Evolutionary conservation across 2,329 filamentous ascomycete genomes (phyloP).

Genomic region (Verticillium klebahnii): DNA sequence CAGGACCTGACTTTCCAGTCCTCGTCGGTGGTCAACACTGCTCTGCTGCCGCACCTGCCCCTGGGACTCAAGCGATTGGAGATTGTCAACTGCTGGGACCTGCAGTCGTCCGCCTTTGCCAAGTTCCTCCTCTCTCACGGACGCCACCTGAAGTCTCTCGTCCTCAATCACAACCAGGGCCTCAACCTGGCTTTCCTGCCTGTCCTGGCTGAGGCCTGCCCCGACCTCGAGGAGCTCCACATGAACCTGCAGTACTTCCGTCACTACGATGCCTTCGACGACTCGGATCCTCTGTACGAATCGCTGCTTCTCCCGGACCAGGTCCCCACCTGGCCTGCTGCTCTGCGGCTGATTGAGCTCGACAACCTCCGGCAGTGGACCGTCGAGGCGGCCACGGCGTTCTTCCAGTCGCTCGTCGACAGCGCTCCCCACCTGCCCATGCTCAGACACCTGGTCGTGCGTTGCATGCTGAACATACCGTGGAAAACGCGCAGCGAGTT

Average conservation of each 20-base stretch:
- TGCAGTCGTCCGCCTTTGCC: constrained; percentile 62
- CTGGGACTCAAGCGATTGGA: constrained; percentile 61
- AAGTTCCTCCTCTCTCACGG: constrained; percentile 66
- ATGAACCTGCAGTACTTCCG: constrained; percentile 80
- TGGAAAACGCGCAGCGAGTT: constrained; percentile 83
- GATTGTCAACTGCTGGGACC: constrained; percentile 73
- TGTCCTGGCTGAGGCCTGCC: constrained; percentile 61
- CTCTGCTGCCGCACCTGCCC: constrained; percentile 66
- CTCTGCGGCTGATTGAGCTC: constrained; percentile 67
- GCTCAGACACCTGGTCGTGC: constrained; percentile 67
- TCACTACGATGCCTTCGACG: constrained; percentile 60
- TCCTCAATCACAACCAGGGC: constrained; percentile 73
- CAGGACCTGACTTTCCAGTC: constrained; percentile 68
- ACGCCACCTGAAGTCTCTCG: constrained; percentile 59
- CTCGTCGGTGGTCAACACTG: constrained; percentile 65
- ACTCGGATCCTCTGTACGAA: constrained; percentile 72
- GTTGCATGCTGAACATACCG: constrained; percentile 71
- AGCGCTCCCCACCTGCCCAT: constrained; percentile 60
- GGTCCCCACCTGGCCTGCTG: constrained; percentile 72
- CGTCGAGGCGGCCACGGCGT: constrained; percentile 62
- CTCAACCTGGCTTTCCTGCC: constrained; percentile 72
- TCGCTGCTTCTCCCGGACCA: constrained; percentile 59
- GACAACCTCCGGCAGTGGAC: constrained; percentile 74
- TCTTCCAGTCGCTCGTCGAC: constrained; percentile 75
- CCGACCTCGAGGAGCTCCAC: constrained; percentile 62